Conservation (phyloP, 2,329 filamentous ascomycete genomes). For the Fulvia fulva region DNA sequence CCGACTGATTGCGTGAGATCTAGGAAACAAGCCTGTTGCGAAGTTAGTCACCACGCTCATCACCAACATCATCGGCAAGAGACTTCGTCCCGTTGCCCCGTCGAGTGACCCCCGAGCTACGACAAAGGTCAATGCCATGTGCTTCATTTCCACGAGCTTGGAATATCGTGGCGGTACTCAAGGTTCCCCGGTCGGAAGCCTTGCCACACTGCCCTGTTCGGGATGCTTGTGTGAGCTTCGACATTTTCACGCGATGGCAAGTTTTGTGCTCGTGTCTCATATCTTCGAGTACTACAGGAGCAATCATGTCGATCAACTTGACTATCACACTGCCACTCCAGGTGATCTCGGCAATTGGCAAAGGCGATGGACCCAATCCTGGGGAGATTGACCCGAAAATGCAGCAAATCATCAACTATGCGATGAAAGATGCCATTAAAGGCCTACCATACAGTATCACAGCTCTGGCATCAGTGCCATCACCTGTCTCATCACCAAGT, state of each 20-base stretch:
- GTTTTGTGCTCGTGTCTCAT: not conserved
- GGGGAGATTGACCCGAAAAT: not conserved
- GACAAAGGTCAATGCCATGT: not conserved
- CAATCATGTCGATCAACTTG: conserved; percentile 7
- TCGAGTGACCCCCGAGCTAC: not conserved
- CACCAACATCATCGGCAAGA: not conserved
- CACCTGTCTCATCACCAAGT: not conserved
- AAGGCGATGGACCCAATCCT: not conserved
- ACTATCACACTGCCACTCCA: conserved; percentile 4
- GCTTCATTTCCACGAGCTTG: not conserved
- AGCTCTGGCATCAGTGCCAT: not conserved
- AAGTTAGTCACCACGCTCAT: not conserved
- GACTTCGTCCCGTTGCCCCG: not conserved
- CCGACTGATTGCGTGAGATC: no score
- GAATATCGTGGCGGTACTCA: not conserved
- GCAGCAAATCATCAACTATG: conserved; percentile 8
- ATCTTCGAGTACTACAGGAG: not conserved
- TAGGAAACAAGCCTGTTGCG: no score
- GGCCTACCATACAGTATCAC: conserved; percentile 5
- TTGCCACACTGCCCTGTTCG: not conserved
- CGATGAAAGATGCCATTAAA: conserved; percentile 15
- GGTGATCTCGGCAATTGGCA: not conserved
- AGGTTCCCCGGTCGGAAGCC: not conserved
- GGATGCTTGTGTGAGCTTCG: not conserved
- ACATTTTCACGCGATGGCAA: not conserved